Base-by-base conservation (phyloP, 2,329 filamentous ascomycete species). In the Coccinonectria pachysandricola region DNA sequence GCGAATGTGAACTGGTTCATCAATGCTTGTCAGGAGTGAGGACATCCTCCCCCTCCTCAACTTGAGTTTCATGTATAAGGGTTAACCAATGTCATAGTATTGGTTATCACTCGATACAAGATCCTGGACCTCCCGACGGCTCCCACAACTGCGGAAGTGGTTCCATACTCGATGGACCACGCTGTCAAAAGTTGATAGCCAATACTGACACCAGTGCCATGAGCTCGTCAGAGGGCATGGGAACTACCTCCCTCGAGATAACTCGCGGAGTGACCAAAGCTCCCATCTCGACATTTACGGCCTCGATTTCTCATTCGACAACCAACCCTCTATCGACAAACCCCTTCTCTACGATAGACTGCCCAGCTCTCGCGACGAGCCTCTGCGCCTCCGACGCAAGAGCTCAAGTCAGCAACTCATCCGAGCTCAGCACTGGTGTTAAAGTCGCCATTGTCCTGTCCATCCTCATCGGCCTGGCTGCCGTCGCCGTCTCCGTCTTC, bases 1-100 rank as follows among this genome's bases (percentile, higher is more conserved):
- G 68, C 66, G 24, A 67, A 57, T 39, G 60, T 70, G 27, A 62
- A 68, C 37, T 52, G 54, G 42, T 52, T 71, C 31, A 66, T 70
- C 48, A 65, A 60, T 39, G 48, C 52, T 28, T 72, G 67, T 30
- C 54, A 63, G 40, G 60, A 60, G 68, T 71, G 50, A 49, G 58
- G 24, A 19, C 37, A 4, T 20, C 19, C 16, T 6, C 21, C 11
- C 15, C 15, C 15, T 18, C n/a, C 24, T 15, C 10, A n/a, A n/a
- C 4, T 8, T 25, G 17, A 5, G 12, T 6, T 14, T 4, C 9
- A 5, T 6, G 19, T 17, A 11, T 19, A 13, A 15, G 26, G 25
- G 24, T 36, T 41, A 23, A 42, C 8, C 14, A 8, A 13, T 18
- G 7, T 16, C 18, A 18, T 17, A 48, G 48, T 13, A 39, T 49